Percentiles rank a stretch among this genome's conserved stretches.
Conservation (phyloP, 73 alveolate genomes). For the Paramecium sonneborni region DNA sequence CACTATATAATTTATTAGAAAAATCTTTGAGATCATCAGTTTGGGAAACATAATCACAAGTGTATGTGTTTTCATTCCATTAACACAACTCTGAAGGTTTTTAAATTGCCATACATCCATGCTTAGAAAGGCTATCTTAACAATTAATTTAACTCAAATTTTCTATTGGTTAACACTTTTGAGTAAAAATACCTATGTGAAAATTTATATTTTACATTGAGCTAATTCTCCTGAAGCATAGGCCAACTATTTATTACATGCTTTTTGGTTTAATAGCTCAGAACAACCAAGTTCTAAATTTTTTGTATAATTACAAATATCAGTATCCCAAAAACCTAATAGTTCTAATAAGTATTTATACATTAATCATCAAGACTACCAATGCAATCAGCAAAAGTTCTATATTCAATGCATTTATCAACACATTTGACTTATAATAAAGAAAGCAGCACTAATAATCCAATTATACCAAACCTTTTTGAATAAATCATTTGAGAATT, state of each 20-base stretch:
- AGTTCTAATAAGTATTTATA: neutral
- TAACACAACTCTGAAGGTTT: neutral
- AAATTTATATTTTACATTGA: neutral
- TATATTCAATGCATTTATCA: neutral
- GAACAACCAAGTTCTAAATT: neutral
- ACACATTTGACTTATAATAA: neutral
- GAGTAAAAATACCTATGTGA: neutral
- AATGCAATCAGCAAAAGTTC: neutral
- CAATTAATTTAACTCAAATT: neutral
- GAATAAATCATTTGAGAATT: neutral
- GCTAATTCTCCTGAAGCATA: slow-evolving; percentile 26
- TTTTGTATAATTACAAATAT: neutral
- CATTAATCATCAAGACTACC: neutral
- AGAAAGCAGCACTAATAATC: neutral
- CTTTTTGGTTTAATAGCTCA: neutral
- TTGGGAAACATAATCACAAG: neutral
- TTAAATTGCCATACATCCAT: neutral
- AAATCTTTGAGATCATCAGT: neutral
- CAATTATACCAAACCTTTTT: neutral
- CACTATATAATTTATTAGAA: neutral
- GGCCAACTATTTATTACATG: neutral
- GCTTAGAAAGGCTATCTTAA: neutral
- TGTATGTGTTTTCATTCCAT: slow-evolving; percentile 2
- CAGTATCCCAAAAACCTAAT: neutral
- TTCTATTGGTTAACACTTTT: neutral